Base-by-base conservation (phyloP, 73 alveolate species). In the Stentor roeselii region DNA sequence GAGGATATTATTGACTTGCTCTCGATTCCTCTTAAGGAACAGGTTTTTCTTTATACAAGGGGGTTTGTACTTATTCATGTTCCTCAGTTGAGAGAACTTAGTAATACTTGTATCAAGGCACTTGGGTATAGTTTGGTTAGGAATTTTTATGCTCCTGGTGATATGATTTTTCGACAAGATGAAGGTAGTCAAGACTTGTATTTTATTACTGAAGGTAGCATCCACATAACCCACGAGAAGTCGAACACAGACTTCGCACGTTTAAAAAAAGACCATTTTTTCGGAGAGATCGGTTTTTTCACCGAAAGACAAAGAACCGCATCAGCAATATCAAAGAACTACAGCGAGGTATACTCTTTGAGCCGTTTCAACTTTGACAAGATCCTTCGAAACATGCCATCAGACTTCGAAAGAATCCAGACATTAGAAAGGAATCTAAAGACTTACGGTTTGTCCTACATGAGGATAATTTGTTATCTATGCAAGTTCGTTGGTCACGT, bases 401-500 rank as follows among this genome's bases (percentile, higher is more conserved):
- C n/a, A 30, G 80, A 21, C 37, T 21, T 27, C 21, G 80, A 67
- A 67, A 32, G 27, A 21, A 21, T 67, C n/a, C 21, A 67, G 21
- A 21, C 37, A 36, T 11, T 67, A 14, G 27, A 78, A 42, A 82
- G 36, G 42, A 37, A 35, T 50, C 76, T 30, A 59, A 60, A 36
- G 42, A 83, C 2, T 11, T 21, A 67, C 27, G 91, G 86, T 60
- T 75, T 82, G 3, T 34, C 89, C 0, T 74, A 39, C 3, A 50
- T 90, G 14, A 88, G 87, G 0, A 60, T 76, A 3, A 59, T 4
- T 15, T 90, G 95, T 84, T 90, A 90, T 76, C 40, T 87, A 27
- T 90, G 95, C 41, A 88, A 77, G 42, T 3, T 37, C 38, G 31
- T 31, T 15, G 92, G 91, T 3, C 95, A 90, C 60, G 82, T 90